Evolutionary conservation across 495 filamentous ascomycete species (phyloP).

Genomic region (Talaromyces ruber): DNA sequence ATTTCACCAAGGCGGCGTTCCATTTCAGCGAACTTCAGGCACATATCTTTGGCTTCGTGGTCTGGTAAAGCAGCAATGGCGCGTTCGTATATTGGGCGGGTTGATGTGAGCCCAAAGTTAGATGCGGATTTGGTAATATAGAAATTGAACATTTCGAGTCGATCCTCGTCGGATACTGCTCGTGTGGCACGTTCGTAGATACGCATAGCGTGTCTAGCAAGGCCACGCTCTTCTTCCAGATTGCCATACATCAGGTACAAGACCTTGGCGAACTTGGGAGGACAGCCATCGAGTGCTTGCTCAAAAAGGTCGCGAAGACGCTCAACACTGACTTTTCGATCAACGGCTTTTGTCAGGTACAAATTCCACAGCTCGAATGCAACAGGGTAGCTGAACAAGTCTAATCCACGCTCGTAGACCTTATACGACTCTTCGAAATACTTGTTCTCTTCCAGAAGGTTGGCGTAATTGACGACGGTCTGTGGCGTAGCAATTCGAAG

Average conservation of each 20-base stretch:
- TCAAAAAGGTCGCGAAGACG: constrained; percentile 93
- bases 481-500: constrained; percentile 96
- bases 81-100: constrained; percentile 93
- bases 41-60: constrained; percentile 93
- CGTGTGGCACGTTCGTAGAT: constrained; percentile 98
- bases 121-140: constrained; percentile 99
- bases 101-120: constrained; percentile 94
- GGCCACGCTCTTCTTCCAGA: constrained; percentile 89
- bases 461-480: constrained; percentile 97
- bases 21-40: constrained; percentile 98
- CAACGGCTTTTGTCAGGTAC: constrained; percentile 94
- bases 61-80: constrained; percentile 89
- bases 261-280: constrained; percentile 90
- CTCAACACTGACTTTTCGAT: constrained; percentile 92
- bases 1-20: constrained; percentile 94
- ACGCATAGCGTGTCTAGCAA: constrained; percentile 96
- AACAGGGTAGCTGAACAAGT: constrained; percentile 95
- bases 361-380: constrained; percentile 99
- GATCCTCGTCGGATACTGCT: constrained; percentile 89
- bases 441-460: constrained; percentile 86
- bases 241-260: constrained; percentile 98
- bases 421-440: constrained; percentile 99
- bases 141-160: constrained; percentile 97
- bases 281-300: constrained; percentile 90
- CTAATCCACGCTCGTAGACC: constrained; percentile 89